Evolutionary conservation across 495 filamentous ascomycete genomes (phyloP).

Genomic region (Xylaria grammica): DNA sequence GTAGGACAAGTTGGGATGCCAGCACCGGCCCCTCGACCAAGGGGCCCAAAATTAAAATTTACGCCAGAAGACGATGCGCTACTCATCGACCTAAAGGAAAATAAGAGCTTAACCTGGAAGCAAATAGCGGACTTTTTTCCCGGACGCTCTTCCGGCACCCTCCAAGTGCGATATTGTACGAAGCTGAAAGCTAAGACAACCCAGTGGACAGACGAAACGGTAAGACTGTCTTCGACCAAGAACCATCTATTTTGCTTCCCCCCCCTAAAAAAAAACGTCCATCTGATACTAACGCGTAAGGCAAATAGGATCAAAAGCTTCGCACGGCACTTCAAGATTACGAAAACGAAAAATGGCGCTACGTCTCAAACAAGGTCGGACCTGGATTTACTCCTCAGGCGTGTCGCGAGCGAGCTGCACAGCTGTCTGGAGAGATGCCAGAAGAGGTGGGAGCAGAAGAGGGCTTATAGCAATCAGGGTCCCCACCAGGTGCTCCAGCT

Average conservation of each 20-base stretch:
- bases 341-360: conserved; percentile 87
- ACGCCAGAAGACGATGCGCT: conserved; percentile 86
- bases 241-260: neutral
- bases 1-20: conserved; percentile 87
- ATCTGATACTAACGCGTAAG: conserved; percentile 26
- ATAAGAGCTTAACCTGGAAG: conserved; percentile 91
- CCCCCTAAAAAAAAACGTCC: neutral
- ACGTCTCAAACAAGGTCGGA: conserved; percentile 85
- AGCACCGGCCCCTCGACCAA: conserved; percentile 71
- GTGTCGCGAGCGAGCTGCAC: conserved; percentile 78
- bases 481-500: conserved; percentile 57
- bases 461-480: conserved; percentile 62
- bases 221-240: conserved; percentile 52
- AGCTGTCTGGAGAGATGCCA: conserved; percentile 51
- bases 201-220: conserved; percentile 91
- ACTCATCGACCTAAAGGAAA: conserved; percentile 87
- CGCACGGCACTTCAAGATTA: conserved; percentile 82
- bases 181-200: conserved; percentile 91
- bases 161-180: conserved; percentile 93
- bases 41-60: conserved; percentile 87
- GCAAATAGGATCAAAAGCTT: conserved; percentile 73
- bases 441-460: conserved; percentile 38
- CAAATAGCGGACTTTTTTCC: conserved; percentile 96
- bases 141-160: conserved; percentile 81
- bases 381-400: conserved; percentile 82